These are phyloP conservation scores for Magnusiomyces tetraspermus DNA, from an alignment of 1,139 yeast species.

Conservation along the genomic window DNA sequence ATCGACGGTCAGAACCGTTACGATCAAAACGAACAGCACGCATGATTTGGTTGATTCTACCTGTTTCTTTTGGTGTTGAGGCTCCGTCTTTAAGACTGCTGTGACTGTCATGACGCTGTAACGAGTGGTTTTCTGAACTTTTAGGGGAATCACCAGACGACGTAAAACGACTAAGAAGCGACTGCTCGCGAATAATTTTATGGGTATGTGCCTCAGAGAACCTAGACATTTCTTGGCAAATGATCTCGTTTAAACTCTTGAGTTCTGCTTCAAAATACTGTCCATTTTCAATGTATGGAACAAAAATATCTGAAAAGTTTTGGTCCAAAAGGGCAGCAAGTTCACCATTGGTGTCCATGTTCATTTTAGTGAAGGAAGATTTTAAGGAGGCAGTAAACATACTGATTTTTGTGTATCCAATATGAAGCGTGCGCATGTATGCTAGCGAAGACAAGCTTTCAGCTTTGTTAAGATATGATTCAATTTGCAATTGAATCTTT, in stretches of 20 bases:
- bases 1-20: conserved; percentile 14
- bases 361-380: conserved; percentile 38
- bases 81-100: neutral
- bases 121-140: neutral
- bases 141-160: conserved; percentile 14
- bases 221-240: conserved; percentile 33
- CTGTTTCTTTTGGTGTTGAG: conserved; percentile 20
- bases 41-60: conserved; percentile 29
- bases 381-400: conserved; percentile 59
- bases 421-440: conserved; percentile 66
- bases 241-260: conserved; percentile 55
- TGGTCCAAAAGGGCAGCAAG: conserved; percentile 59
- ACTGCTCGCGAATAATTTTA: conserved; percentile 21
- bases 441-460: conserved; percentile 59
- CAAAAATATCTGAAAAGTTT: conserved; percentile 60
- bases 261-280: conserved; percentile 67
- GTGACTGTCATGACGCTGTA: conserved; percentile 3
- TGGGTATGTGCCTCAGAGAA: conserved; percentile 24
- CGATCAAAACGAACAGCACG: conserved; percentile 26
- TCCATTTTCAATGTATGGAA: conserved; percentile 58
- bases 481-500: conserved; percentile 56
- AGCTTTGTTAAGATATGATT: conserved; percentile 54
- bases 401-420: conserved; percentile 52
- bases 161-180: conserved; percentile 24
- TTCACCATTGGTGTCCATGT: conserved; percentile 39